These are phyloP conservation scores for Trichophaea hybrida DNA, from an alignment of 2,329 filamentous ascomycete genomes.

Conservation along the genomic window DNA sequence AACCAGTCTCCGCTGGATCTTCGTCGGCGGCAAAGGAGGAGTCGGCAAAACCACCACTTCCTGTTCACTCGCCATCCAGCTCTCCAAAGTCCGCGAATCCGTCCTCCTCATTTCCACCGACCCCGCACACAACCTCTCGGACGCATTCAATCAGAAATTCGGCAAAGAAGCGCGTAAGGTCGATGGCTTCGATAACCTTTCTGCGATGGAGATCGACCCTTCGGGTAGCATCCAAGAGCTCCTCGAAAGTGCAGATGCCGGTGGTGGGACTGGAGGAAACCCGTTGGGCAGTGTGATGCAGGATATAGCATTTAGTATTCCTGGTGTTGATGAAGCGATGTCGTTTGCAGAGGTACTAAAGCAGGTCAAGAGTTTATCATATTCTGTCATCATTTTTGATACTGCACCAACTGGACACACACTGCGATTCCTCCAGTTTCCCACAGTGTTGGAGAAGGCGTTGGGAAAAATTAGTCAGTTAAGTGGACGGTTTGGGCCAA, in stretches of 20 bases:
- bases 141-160: conserved; percentile 98
- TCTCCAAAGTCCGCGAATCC: conserved; percentile 84
- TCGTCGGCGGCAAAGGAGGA: conserved; percentile 94
- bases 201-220: conserved; percentile 98
- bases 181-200: conserved; percentile 82
- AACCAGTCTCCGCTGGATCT: conserved; percentile 93
- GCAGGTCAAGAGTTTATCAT: conserved; percentile 96
- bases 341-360: conserved; percentile 98
- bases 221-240: conserved; percentile 96
- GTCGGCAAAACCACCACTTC: conserved; percentile 99
- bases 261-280: conserved; percentile 23
- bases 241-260: conserved; percentile 37
- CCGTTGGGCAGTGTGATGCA: conserved; percentile 94
- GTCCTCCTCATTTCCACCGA: conserved; percentile 97
- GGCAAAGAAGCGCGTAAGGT: conserved; percentile 93
- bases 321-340: conserved; percentile 98
- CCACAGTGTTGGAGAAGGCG: conserved; percentile 93
- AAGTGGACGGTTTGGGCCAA: conserved; percentile 84
- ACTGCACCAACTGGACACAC: conserved; percentile 97
- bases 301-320: conserved; percentile 95
- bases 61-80: conserved; percentile 93
- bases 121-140: conserved; percentile 91
- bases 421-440: conserved; percentile 95
- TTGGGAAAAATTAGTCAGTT: conserved; percentile 94
- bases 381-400: conserved; percentile 98